Evolutionary conservation across 139 green algal genomes (phyloP).

Genomic region (Ettlia oleoabundans): DNA sequence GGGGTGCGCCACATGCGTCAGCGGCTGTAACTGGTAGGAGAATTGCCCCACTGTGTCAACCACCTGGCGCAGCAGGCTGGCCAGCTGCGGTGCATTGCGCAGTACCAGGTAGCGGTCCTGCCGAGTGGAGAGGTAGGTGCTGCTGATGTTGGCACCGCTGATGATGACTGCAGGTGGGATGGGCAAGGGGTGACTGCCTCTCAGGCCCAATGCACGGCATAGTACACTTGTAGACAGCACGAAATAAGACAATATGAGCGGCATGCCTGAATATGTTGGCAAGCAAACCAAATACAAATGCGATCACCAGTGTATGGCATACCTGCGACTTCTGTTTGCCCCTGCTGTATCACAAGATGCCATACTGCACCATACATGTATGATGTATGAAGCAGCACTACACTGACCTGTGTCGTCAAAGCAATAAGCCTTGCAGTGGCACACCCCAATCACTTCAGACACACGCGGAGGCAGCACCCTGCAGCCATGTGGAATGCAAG

Average conservation of each 20-base stretch:
- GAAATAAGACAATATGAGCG: too few relatives aligned
- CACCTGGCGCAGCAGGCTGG: background rate
- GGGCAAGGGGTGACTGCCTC: background rate
- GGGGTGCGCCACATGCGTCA: background rate
- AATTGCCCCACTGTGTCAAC: conserved; percentile 10
- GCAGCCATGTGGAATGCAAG: too few relatives aligned
- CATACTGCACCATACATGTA: too few relatives aligned
- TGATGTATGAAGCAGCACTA: background rate
- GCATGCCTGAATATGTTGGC: background rate
- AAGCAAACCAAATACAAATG: background rate
- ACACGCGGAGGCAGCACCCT: conserved; percentile 48
- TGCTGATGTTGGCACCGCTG: conserved; percentile 63
- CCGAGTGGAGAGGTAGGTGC: conserved; percentile 57
- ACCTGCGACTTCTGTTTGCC: too few relatives aligned
- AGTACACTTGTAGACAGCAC: too few relatives aligned
- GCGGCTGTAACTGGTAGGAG: conserved; percentile 39
- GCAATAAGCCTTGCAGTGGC: conserved; percentile 59
- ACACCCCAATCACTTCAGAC: conserved; percentile 47
- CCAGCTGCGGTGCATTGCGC: conserved; percentile 28
- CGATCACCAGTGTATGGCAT: background rate
- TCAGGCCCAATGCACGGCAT: too few relatives aligned
- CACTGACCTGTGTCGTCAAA: conserved; percentile 56
- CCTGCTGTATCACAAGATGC: too few relatives aligned
- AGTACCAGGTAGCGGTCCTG: conserved; percentile 57
- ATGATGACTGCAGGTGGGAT: conserved; percentile 43